Evolutionary conservation across 208 protist species (phyloP), one percentile per base, ranked within the genome.

Genomic region (Leishmania tropica): DNA sequence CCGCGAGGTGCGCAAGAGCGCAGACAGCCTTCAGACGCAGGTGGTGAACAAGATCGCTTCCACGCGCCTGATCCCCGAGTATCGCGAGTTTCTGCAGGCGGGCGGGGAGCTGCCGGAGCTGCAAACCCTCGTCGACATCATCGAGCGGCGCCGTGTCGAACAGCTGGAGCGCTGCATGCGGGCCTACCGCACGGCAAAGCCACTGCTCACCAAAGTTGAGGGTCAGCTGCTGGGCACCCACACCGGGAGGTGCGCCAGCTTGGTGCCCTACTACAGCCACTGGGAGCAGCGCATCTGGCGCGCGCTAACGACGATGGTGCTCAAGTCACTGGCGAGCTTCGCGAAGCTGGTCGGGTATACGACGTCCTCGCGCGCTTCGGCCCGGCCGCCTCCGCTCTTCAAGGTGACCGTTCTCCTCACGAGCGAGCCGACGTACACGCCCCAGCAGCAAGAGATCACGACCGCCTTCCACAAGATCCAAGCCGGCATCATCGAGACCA

Each of bases 201-300:
- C 97, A 47, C 90, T 99, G 37, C 90, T 99, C 24, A 95, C 92
- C 48, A 99, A 99, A 89, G 97, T 99, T 45, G 98, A 99, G 89
- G 96, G 94, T 81, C 95, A 97, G 81, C 92, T 98, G 42, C 90
- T 92, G n/a, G 95, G 94, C 74, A 97, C 95, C 0, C 96, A 98
- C 85, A 97, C 95, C 17, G 97, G 98, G n/a, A 96, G 94, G 79
- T 96, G 94, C 84, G 84, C 90, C 37, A 79, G 65, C n/a, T 90
- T 99, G 75, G 83, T 83, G 31, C 94, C 88, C 74, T 99, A 99
- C 91, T 99, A 99, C 88, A 75, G 83, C 31, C 92, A 99, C 90
- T 99, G 99, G 99, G 98, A 99, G 89, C 84, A 92, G 53, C 85
- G 96, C 64, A 96, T 99, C 80, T 99, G 96, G 94, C 88, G 93